Evolutionary conservation across 2,329 filamentous ascomycete genomes (phyloP), one percentile per base, ranked within the genome.

Genomic region (Didymella exigua): DNA sequence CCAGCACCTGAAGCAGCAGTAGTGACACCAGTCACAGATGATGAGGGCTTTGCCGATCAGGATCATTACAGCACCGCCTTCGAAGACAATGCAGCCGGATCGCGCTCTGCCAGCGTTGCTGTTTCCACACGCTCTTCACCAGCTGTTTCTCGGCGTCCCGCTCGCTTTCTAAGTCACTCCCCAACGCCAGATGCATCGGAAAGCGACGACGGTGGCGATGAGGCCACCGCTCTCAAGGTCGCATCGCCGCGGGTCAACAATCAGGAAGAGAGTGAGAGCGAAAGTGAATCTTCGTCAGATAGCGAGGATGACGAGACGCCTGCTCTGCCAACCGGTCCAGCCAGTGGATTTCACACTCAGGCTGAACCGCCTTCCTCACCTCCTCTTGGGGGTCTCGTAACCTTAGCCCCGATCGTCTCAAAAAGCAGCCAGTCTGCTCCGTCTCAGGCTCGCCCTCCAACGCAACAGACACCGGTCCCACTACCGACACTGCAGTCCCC

Each of bases 111-210:
- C 14, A 63, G 62, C 40, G 46, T 53, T 11, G 56, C 37, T 18
- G 37, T 36, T 6, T 69, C 66, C 8, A 55, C 40, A 36, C 51
- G 62, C 21, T 67, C 67, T 13, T 69, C 65, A 11, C 65, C 65
- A 24, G 61, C 59, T 9, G 50, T 59, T 4, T 48, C 51, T 7
- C 62, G 62, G 23, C 50, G 40, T 36, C 65, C 66, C 49, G 66
- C 66, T 10, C 62, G 62, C 14, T 67, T 54, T 24, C 40, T 69
- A 13, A 69, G 59, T 26, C 65, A 63, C 27, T 65, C 65, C 2
- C 67, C 67, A 19, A 63, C 65, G 5, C 65, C 62, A 18, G 53
- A 62, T 34, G 51, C 50, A 14, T 61, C 62, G 9, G 51, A 50
- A 13, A 62, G 59, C 30, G 66, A 65, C 21, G 56, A 53, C 4